A percentile compares a stretch with the other conserved stretches of the same genome.
These are phyloP conservation scores for Mycogone perniciosa DNA, from an alignment of 2,329 filamentous ascomycete genomes.

Conservation along the genomic window DNA sequence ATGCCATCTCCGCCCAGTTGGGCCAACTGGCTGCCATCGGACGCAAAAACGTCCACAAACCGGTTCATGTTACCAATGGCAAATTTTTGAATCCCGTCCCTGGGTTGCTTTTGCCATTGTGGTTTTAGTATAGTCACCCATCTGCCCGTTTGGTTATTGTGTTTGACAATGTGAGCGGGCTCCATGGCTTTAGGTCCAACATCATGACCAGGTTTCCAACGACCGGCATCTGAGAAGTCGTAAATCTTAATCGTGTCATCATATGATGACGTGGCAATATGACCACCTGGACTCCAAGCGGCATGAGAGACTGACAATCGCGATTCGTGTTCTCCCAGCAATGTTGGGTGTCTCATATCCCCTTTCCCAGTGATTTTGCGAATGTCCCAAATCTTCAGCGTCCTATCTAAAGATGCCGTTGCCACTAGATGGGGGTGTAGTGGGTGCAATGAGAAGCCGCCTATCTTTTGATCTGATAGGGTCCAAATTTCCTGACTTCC, in stretches of 20 bases:
- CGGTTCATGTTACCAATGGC: conserved; percentile 96
- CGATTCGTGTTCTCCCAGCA: conserved; percentile 77
- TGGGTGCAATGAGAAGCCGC: conserved; percentile 83
- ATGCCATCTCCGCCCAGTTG: conserved; percentile 86
- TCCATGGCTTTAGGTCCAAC: conserved; percentile 58
- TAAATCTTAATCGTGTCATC: conserved; percentile 95
- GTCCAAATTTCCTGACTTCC: conserved; percentile 60
- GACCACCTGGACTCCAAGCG: conserved; percentile 77
- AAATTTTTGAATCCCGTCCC: conserved; percentile 77
- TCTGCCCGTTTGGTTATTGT: conserved; percentile 93
- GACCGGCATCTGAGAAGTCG: conserved; percentile 57
- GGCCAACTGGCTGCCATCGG: conserved; percentile 77
- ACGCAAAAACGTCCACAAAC: conserved; percentile 85
- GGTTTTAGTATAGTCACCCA: conserved; percentile 82
- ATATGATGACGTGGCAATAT: conserved; percentile 87
- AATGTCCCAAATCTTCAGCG: conserved; percentile 86
- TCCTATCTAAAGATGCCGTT: conserved; percentile 85
- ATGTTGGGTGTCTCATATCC: conserved; percentile 53
- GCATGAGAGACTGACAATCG: conserved; percentile 86
- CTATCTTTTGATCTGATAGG: conserved; percentile 88
- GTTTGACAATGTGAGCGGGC: conserved; percentile 62
- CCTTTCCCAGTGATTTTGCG: conserved; percentile 66
- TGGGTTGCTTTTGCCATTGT: conserved; percentile 80
- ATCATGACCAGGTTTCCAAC: conserved; percentile 53
- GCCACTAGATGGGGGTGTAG: conserved; percentile 73